Evolutionary conservation across 2,329 filamentous ascomycete species (phyloP), one percentile per base, ranked within the genome.

Genomic region (Trichoderma sp.): DNA sequence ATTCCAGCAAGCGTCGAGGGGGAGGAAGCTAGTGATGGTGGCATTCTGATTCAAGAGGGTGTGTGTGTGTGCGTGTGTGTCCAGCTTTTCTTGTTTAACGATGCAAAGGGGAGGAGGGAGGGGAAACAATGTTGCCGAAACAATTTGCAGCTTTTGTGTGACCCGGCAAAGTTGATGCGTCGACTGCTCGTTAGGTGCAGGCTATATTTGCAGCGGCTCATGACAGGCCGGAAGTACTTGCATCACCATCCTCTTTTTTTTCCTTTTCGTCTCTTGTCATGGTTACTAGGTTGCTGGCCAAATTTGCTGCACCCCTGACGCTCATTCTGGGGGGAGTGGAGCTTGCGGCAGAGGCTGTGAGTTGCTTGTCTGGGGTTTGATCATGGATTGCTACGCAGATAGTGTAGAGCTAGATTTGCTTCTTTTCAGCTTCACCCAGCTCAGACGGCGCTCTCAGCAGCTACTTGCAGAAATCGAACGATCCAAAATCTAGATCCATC

Each of bases 161-260:
- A 62, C 64, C 45, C 53, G 27, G 31, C 41, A 11, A 53, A 21
- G 50, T 14, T 9, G 24, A 24, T 12, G 50, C 18, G 29, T n/a
- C 31, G 33, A 24, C 31, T n/a, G 35, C 35, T 38, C 35, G 35
- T 63, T 75, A 64, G 72, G 35, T 68, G 12, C 72, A 50, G 45
- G 45, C 45, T 50, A 18, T 35, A 35, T 31, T 11, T 50, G 45
- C 18, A 50, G 45, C 45, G 18, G 45, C 45, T 50, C 18, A 56
- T 63, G 53, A 38, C 53, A 69, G 35, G 35, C 38, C 38, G 35
- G 63, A 69, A 74, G 65, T 56, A 75, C 56, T 69, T 75, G 65
- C 29, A 41, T 41, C 41, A 53, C 45, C 45, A 53, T 53, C 45
- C 45, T 18, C 27, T 12, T 14, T 12, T 56, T 27, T 56, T 27